A percentile compares a stretch with the other conserved stretches of the same genome.
Conservation (phyloP, 2,329 filamentous ascomycete species). For the Spiromastix sp. region DNA sequence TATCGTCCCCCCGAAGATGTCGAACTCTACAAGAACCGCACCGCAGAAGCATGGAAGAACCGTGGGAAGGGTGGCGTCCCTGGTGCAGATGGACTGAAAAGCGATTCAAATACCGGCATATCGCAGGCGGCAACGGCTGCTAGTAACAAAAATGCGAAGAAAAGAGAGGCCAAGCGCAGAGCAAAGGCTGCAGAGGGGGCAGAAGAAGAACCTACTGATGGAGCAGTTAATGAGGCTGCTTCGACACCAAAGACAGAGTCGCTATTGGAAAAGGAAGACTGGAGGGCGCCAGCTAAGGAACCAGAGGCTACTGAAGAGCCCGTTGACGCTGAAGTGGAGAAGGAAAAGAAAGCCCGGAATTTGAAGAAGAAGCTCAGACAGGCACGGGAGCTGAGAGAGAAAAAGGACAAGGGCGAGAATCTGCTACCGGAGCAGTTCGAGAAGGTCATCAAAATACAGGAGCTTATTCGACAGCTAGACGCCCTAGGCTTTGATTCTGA, state of each 20-base stretch:
- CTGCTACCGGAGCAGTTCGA: slow-evolving; percentile 90
- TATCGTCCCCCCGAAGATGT: slow-evolving; percentile 93
- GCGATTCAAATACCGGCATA: slow-evolving; percentile 40
- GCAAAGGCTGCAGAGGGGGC: slow-evolving; percentile 41
- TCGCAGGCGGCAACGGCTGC: slow-evolving; percentile 41
- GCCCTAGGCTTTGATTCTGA: slow-evolving; percentile 73
- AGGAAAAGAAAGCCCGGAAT: slow-evolving; percentile 85
- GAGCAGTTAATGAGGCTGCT: slow-evolving; percentile 38
- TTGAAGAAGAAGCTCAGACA: slow-evolving; percentile 92
- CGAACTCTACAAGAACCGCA: slow-evolving; percentile 89
- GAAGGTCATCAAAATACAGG: slow-evolving; percentile 95
- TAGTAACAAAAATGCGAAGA: slow-evolving; percentile 80
- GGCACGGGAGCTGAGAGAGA: slow-evolving; percentile 77
- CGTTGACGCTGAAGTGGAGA: slow-evolving; percentile 62
- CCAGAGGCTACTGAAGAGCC: slow-evolving; percentile 26
- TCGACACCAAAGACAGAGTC: slow-evolving; percentile 12
- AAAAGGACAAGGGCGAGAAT: slow-evolving; percentile 76
- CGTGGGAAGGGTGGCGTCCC: slow-evolving; percentile 62
- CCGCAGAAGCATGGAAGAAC: slow-evolving; percentile 73
- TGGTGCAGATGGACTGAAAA: slow-evolving; percentile 53
- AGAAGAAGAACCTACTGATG: no score
- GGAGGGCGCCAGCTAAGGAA: slow-evolving; percentile 18
- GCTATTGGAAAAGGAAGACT: slow-evolving; percentile 17
- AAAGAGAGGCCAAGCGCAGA: slow-evolving; percentile 56
- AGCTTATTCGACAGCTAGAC: slow-evolving; percentile 81